These are phyloP conservation scores for Thelonectria rubi DNA, from an alignment of 2,329 filamentous ascomycete species.

Conservation along the genomic window DNA sequence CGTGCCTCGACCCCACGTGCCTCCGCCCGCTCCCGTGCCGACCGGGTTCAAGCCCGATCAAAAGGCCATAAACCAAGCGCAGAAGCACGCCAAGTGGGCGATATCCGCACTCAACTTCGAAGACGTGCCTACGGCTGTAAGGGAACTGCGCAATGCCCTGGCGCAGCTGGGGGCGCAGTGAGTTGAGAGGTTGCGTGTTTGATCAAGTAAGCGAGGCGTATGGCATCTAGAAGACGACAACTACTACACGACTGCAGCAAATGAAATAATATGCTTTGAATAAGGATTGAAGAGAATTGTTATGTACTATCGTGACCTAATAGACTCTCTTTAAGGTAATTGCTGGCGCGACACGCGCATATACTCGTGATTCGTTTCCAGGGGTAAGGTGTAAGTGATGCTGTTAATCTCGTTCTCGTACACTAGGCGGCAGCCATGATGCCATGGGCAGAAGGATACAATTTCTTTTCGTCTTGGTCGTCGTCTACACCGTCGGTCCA, in stretches of 20 bases:
- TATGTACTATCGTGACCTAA: neutral
- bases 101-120: conserved; percentile 98
- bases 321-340: conserved; percentile 2
- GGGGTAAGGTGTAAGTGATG: conserved; percentile 9
- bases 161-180: conserved; percentile 69
- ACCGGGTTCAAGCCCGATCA: conserved; percentile 36
- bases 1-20: conserved; percentile 21
- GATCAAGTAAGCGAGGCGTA: neutral
- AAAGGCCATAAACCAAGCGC: conserved; percentile 78
- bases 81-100: conserved; percentile 97
- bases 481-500: conserved; percentile 66
- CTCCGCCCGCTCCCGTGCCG: conserved; percentile 10
- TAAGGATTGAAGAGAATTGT: conserved; percentile 24
- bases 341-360: conserved; percentile 15
- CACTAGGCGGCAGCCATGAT: conserved; percentile 28
- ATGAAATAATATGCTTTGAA: conserved; percentile 8
- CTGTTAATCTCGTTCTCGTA: neutral
- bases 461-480: conserved; percentile 23
- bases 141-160: conserved; percentile 82
- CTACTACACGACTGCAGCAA: conserved; percentile 30
- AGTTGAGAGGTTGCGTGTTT: conserved; percentile 4
- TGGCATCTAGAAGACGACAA: conserved; percentile 30
- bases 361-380: conserved; percentile 30
- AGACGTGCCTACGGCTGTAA: conserved; percentile 88
- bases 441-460: conserved; percentile 1